A percentile compares a stretch with the other conserved stretches of the same genome.
These are phyloP conservation scores for Debaryomyces hansenii DNA, from an alignment of 805 yeast genomes.

Conservation along the genomic window DNA sequence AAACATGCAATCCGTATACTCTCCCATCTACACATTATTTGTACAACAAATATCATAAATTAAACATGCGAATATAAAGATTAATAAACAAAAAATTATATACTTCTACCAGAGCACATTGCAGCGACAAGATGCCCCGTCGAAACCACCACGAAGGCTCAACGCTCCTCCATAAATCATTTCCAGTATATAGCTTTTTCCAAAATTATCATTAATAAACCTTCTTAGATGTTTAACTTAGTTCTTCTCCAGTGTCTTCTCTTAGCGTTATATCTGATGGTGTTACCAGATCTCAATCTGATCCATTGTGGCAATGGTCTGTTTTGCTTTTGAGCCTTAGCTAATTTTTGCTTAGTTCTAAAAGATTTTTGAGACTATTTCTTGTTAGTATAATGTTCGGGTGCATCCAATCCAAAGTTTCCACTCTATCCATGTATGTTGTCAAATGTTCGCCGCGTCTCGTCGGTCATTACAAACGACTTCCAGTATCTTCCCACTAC, in stretches of 20 bases:
- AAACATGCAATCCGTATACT: too few relatives aligned
- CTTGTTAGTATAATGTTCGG: constrained; percentile 26
- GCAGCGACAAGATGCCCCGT: background rate
- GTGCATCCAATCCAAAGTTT: background rate
- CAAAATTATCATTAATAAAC: background rate
- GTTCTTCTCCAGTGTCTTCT: constrained; percentile 99
- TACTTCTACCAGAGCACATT: background rate
- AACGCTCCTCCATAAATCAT: background rate
- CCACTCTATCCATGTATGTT: background rate
- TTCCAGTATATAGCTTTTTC: background rate
- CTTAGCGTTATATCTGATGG: constrained; percentile 98
- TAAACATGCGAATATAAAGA: constrained; percentile 10
- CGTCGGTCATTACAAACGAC: background rate
- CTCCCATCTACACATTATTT: background rate
- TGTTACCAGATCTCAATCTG: constrained; percentile 97
- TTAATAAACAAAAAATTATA: constrained; percentile 1
- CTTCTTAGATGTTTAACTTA: constrained; percentile 86
- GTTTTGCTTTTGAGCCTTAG: constrained; percentile 98
- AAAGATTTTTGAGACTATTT: constrained; percentile 88
- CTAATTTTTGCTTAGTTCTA: constrained; percentile 97
- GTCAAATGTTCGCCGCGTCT: background rate
- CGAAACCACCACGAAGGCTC: too few relatives aligned
- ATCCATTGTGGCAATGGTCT: constrained; percentile 99
- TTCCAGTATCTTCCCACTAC: background rate
- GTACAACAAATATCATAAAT: constrained; percentile 6